Base-by-base conservation (phyloP, 495 filamentous ascomycete genomes). In the Daldinia childiae region DNA sequence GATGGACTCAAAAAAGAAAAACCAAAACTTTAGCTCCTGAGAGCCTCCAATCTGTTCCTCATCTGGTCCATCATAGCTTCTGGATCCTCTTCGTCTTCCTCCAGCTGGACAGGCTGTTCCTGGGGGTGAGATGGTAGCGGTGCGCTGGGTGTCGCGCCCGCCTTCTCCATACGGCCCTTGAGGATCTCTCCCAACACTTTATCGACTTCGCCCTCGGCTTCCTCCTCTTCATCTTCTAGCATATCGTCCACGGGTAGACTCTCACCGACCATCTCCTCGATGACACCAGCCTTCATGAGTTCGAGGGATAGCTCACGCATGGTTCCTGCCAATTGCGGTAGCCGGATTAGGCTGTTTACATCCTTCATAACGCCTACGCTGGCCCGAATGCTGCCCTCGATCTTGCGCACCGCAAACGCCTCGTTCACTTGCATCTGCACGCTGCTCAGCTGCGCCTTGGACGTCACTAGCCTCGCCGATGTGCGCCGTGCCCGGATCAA, bases 391-490 rank as follows among this genome's bases (percentile, higher is more conserved):
- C 89, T 93, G 45, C 96, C 96, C 84, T 98, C 95, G 72, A 98
- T 98, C 85, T 97, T 97, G 69, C 94, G 90, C 75, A 97, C 90
- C 5, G 93, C 92, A 76, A 98, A 99, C 2, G 96, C 95, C 81
- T 98, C 95, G 75, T 92, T 93, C 69, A 99, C 96, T 80, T 98
- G 96, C 96, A 98, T 97, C 73, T 94, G 90, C 62, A 99, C 96
- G 77, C 90, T 93, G 80, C 92, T 90, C 17, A 99, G 87, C 82
- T 98, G 95, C 6, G 95, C 96, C 75, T 94, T 94, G 67, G 88
- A 90, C 1, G 96, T 98, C 36, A 87, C 82, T 19, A 99, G 84
- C 19, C 95, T 90, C 24, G 84, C 79, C 9, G 84, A 85, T 62
- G 93, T 90, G 71, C 90, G 91, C 55, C 95, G 92, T 68, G 91